Conservation (phyloP, 108 stramenopile species). For the Thalassiosira profunda region DNA sequence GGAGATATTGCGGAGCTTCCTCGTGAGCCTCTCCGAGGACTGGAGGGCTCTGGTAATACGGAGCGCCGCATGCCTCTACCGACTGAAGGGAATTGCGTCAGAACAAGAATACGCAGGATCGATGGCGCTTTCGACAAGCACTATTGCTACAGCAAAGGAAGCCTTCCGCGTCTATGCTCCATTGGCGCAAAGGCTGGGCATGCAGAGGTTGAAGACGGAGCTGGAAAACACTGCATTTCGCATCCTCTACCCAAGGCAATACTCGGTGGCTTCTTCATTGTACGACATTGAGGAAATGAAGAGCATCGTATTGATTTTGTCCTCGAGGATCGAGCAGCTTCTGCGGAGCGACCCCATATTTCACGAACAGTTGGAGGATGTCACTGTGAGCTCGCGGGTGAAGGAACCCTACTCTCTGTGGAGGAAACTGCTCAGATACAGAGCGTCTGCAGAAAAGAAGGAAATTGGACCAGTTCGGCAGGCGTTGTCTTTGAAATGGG, state of each 20-base stretch:
- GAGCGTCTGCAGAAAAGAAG: constrained; percentile 68
- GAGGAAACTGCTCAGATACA: constrained; percentile 70
- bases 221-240: constrained; percentile 77
- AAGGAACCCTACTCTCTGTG: constrained; percentile 85
- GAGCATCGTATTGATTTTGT: constrained; percentile 47
- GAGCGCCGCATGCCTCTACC: constrained; percentile 73
- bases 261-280: constrained; percentile 56
- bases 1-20: constrained; percentile 55
- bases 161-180: constrained; percentile 72
- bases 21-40: constrained; percentile 70
- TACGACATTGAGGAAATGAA: constrained; percentile 67
- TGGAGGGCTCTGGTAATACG: constrained; percentile 85
- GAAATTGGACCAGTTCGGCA: constrained; percentile 6
- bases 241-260: constrained; percentile 79
- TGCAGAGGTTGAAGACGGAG: constrained; percentile 70
- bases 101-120: constrained; percentile 1
- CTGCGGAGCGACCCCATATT: constrained; percentile 56
- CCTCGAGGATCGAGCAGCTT: constrained; percentile 52
- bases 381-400: constrained; percentile 65
- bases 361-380: constrained; percentile 50
- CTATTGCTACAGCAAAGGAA: constrained; percentile 52
- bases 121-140: constrained; percentile 17
- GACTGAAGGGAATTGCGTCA: constrained; percentile 62
- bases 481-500: constrained; percentile 32
- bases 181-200: constrained; percentile 71